These are phyloP conservation scores for Przewalskia tangutica DNA, from an alignment of 257 asterid species.

Conservation along the genomic window DNA sequence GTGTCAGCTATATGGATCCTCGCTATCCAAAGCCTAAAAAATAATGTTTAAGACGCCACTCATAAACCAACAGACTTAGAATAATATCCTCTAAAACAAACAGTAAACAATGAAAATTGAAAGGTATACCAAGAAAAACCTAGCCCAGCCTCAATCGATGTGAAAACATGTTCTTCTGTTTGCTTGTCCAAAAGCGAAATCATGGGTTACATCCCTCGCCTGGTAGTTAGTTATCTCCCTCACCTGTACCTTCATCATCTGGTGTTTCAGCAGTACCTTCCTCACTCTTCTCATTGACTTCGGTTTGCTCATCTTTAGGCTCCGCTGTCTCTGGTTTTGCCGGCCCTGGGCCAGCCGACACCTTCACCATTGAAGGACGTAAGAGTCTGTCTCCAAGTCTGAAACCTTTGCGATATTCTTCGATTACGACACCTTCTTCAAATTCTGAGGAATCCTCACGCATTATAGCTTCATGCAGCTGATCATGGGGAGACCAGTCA, in stretches of 20 bases:
- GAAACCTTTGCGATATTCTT: conserved; percentile 74
- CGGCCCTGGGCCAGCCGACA: conserved; percentile 83
- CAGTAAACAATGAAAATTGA: background rate
- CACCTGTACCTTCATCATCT: background rate
- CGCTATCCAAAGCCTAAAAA: background rate
- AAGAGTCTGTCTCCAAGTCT: conserved; percentile 68
- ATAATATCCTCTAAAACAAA: background rate
- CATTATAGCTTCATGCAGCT: conserved; percentile 91
- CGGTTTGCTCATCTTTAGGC: conserved; percentile 23
- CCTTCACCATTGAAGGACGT: conserved; percentile 92
- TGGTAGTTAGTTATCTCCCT: conserved; percentile 1
- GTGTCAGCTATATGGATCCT: background rate
- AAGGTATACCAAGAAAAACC: background rate
- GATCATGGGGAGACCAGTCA: conserved; percentile 11
- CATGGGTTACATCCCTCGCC: background rate
- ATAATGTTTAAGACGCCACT: background rate
- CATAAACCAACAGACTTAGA: background rate
- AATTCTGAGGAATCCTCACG: conserved; percentile 72
- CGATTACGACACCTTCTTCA: conserved; percentile 59
- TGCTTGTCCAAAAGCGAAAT: background rate
- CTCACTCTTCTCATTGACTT: conserved; percentile 18
- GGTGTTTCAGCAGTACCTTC: conserved; percentile 12
- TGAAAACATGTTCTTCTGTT: background rate
- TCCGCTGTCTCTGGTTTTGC: conserved; percentile 34
- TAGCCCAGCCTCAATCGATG: background rate